Base-by-base conservation (phyloP, 2,329 filamentous ascomycete genomes). In the Zelopaecilomyces penicillatus region DNA sequence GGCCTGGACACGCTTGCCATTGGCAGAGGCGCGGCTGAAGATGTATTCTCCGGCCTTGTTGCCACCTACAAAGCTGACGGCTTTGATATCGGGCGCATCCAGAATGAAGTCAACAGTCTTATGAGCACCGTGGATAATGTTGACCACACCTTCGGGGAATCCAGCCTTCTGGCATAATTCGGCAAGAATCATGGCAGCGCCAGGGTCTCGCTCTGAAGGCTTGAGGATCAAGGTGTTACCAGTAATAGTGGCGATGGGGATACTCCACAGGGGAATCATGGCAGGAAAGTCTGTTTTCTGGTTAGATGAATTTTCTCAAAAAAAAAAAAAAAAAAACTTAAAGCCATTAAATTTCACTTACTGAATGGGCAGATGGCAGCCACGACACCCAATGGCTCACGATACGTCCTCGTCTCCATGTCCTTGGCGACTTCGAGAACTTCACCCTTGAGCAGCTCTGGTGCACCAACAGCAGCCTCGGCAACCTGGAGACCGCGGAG, bases 241-340 rank as follows among this genome's bases (percentile, higher is more conserved):
- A 12, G 85, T 88, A 29, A 90, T 78, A 37, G 86, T 87, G 39
- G 87, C 87, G 55, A 93, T 85, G 34, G 87, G 87, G 50, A 94
- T 89, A 49, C 79, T 88, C 87, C 87, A 94, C n/a, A 94, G 75
- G 4, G 87, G 87, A 63, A 94, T 93, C 87, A 94, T 94, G 56
- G 87, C 87, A 37, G 87, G 87, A 69, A 93, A 93, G 73, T 93
- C 83, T 87, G 49, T 3, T 12, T 12, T 30, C 39, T 28, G 4
- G 19, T 19, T 10, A n/a, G 30, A 29, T 3, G 5, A 19, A 39
- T 56, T 45, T 55, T 50, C 30, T 40, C 8, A 32, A 8, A 26
- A 19, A n/a, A 28, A 19, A 19, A 19, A 19, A 19, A 19, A 19
- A 19, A 19, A 19, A 19, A 19, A 19, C 19, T 26, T 2, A 4